Evolutionary conservation across 2,329 filamentous ascomycete genomes (phyloP).

Genomic region (Macrophomina pseudophaseolina): DNA sequence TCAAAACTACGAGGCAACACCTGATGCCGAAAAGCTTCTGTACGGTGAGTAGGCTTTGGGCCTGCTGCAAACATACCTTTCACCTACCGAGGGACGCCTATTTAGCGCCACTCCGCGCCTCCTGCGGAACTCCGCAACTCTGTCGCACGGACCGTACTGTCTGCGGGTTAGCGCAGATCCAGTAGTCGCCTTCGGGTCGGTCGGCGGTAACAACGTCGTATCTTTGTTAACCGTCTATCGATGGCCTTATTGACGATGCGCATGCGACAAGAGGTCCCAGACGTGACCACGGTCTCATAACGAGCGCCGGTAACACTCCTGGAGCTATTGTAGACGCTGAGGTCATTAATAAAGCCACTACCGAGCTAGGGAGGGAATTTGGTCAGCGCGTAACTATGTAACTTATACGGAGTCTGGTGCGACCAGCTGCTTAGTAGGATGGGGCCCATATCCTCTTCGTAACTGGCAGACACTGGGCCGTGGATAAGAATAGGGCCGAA

Average conservation of each 20-base stretch:
- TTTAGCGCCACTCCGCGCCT: too few species aligned
- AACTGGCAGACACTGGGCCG: conserved; percentile 46
- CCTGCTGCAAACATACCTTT: too few species aligned
- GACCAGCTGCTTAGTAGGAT: conserved; percentile 71
- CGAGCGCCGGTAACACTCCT: conserved; percentile 31
- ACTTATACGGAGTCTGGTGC: conserved; percentile 40
- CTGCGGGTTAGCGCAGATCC: conserved; percentile 39
- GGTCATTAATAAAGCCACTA: conserved; percentile 18
- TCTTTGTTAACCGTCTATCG: conserved; percentile 47
- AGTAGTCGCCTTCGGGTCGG: conserved; percentile 37
- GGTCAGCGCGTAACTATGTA: conserved; percentile 31
- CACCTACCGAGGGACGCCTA: too few species aligned
- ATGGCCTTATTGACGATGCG: conserved; percentile 50
- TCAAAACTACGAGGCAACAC: too few species aligned
- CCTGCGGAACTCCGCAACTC: too few species aligned
- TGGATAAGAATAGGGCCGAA: conserved; percentile 46
- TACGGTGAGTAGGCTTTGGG: too few species aligned
- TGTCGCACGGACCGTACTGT: too few species aligned
- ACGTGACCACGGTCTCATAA: conserved; percentile 32
- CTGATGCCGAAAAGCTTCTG: too few species aligned
- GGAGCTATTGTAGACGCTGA: conserved; percentile 29
- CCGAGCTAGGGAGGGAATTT: conserved; percentile 12
- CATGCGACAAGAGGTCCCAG: conserved; percentile 50
- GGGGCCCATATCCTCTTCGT: conserved; percentile 59
- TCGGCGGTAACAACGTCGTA: conserved; percentile 45